Conservation (phyloP, 306 rosid genomes). For the Trifolium fragiferum region DNA sequence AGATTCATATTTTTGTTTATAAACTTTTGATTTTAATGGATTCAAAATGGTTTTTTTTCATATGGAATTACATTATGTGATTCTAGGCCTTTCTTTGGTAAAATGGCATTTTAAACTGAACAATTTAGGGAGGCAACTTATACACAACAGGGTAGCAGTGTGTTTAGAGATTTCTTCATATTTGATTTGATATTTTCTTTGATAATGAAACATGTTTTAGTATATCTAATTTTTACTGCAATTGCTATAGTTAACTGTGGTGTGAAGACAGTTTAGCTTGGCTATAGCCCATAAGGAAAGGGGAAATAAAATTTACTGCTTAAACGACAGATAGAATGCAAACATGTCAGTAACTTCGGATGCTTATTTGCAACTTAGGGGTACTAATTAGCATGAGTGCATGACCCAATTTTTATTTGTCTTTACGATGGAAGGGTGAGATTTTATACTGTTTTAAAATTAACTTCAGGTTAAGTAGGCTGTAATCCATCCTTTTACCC, state of each 20-base stretch:
- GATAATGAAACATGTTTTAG: constrained; percentile 17
- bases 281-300: constrained; percentile 23
- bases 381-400: background rate
- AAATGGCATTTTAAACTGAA: constrained; percentile 6
- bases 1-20: background rate
- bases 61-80: background rate
- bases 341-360: constrained; percentile 22
- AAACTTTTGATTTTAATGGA: constrained; percentile 5
- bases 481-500: constrained; percentile 5
- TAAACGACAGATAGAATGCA: constrained; percentile 4
- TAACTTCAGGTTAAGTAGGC: constrained; percentile 4
- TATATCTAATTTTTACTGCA: constrained; percentile 4
- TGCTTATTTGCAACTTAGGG: constrained; percentile 28
- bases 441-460: constrained; percentile 22
- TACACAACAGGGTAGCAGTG: constrained; percentile 1
- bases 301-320: constrained; percentile 31
- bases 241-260: constrained; percentile 9
- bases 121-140: constrained; percentile 26
- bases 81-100: constrained; percentile 8
- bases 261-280: constrained; percentile 25
- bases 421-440: constrained; percentile 14
- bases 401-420: background rate
- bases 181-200: constrained; percentile 3
- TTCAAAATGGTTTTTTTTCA: background rate
- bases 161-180: constrained; percentile 3